Evolutionary conservation across 495 filamentous ascomycete species (phyloP), one percentile per base, ranked within the genome.

Genomic region (Daldinia caldariorum): DNA sequence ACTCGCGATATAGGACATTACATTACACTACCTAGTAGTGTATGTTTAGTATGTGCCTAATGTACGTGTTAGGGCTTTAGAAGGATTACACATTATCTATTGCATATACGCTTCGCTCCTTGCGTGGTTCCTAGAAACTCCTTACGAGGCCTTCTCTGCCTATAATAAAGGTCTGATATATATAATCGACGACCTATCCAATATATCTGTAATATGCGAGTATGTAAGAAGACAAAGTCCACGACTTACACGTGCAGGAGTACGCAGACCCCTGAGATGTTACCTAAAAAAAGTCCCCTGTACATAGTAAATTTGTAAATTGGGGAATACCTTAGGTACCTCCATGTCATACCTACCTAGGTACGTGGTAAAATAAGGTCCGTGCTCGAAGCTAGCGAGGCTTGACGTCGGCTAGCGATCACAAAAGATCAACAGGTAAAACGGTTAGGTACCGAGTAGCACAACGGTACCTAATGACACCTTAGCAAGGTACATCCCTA

Each of bases 381-480:
- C 57, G 65, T 72, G 65, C 69, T 61, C 45, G n/a, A 31, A 31
- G 16, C 26, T 53, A 53, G 53, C 26, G 34, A 61, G 67, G 56
- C 63, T 22, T 72, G 56, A 67, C 69, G 55, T 72, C 69, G 69
- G 69, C 56, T 67, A 72, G 64, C 56, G 41, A 65, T 67, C 56
- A 67, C 58, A 56, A 55, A n/a, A 47, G 54, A 38, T 38, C 29
- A 29, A 54, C 39, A 63, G n/a, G 51, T 35, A 56, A 55, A 67
- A 67, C 62, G 55, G 32, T 18, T 56, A 35, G 53, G 65, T 72
- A 68, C 61, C 47, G 41, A 58, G 59, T 67, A 31, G 20, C 69
- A 66, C 63, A 26, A 58, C 58, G 53, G 32, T 56, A 38, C 32
- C 53, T 16, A 56, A 32, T 56, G 6, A 38, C 32, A 6, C 26